Evolutionary conservation across 2,329 filamentous ascomycete genomes (phyloP).

Genomic region (Chaetomium strumarium): DNA sequence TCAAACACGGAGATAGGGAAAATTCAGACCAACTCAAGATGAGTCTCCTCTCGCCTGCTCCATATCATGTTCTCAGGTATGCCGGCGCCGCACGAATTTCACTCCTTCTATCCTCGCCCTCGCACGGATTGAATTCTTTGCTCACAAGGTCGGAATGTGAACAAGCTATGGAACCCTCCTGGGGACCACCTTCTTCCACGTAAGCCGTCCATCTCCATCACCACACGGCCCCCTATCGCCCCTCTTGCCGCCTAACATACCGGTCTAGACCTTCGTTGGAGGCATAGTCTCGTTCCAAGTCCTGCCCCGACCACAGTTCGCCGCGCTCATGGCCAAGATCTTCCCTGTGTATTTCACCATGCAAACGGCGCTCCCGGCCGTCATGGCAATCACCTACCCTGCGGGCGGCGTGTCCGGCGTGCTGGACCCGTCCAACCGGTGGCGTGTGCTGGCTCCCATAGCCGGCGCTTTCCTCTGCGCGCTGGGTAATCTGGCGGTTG

Average conservation of each 20-base stretch:
- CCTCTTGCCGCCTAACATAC: not conserved
- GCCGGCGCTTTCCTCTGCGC: conserved; percentile 64
- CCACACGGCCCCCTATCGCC: not conserved
- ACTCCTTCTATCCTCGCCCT: not conserved
- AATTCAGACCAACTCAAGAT: conserved; percentile 31
- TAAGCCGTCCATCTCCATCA: conserved; percentile 28
- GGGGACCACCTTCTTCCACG: conserved; percentile 82
- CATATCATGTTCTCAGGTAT: conserved; percentile 64
- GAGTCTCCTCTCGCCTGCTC: conserved; percentile 58
- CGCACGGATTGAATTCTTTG: not conserved
- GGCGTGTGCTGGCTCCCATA: conserved; percentile 62
- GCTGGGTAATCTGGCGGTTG: conserved; percentile 60
- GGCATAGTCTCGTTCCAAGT: conserved; percentile 6
- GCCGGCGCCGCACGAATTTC: not conserved
- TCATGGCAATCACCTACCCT: conserved; percentile 76
- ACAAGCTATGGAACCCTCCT: conserved; percentile 79
- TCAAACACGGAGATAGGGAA: not conserved
- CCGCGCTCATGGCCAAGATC: conserved; percentile 68
- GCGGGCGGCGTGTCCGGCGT: conserved; percentile 52
- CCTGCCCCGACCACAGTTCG: conserved; percentile 51
- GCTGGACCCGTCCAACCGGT: conserved; percentile 54
- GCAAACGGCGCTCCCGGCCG: conserved; percentile 67
- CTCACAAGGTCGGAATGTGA: not conserved
- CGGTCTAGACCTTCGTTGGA: conserved; percentile 5
- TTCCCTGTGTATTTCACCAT: conserved; percentile 88